Conservation (phyloP, 345 rosid genomes). For the Citrus glauca region DNA sequence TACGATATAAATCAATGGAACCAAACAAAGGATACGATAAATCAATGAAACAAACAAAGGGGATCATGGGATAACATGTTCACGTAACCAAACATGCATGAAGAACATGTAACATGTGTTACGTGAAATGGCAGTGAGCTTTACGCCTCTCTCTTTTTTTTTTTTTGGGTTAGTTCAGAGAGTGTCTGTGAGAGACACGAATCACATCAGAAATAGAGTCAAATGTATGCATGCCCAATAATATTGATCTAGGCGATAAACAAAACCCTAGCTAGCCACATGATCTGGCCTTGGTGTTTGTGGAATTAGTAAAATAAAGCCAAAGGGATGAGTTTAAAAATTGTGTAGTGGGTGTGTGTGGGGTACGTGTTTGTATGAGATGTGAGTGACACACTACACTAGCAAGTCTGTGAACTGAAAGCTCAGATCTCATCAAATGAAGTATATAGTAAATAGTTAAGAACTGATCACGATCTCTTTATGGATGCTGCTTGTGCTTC, state of each 20-base stretch:
- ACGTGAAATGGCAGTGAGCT: not conserved
- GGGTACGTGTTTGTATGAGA: no score
- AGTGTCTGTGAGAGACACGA: not conserved
- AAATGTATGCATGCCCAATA: slow-evolving; percentile 15
- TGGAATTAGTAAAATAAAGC: not conserved
- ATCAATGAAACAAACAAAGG: not conserved
- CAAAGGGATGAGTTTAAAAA: slow-evolving; percentile 19
- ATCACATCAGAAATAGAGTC: slow-evolving; percentile 19
- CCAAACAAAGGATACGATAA: not conserved
- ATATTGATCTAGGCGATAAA: slow-evolving; percentile 10
- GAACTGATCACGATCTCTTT: no score
- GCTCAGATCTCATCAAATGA: slow-evolving; percentile 43
- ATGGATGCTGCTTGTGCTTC: slow-evolving; percentile 6
- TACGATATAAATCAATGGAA: not conserved
- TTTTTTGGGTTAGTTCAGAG: not conserved
- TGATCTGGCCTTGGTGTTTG: slow-evolving; percentile 32
- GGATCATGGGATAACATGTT: not conserved
- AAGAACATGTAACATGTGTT: not conserved
- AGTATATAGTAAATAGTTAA: no score
- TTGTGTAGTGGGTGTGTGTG: slow-evolving; percentile 20
- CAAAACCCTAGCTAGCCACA: not conserved
- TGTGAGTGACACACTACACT: slow-evolving; percentile 32
- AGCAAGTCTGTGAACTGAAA: slow-evolving; percentile 1
- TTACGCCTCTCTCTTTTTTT: no score
- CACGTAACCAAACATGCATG: slow-evolving; percentile 11